Base-by-base conservation (phyloP, 2,329 filamentous ascomycete species). In the Trichophyton schoenleinii region DNA sequence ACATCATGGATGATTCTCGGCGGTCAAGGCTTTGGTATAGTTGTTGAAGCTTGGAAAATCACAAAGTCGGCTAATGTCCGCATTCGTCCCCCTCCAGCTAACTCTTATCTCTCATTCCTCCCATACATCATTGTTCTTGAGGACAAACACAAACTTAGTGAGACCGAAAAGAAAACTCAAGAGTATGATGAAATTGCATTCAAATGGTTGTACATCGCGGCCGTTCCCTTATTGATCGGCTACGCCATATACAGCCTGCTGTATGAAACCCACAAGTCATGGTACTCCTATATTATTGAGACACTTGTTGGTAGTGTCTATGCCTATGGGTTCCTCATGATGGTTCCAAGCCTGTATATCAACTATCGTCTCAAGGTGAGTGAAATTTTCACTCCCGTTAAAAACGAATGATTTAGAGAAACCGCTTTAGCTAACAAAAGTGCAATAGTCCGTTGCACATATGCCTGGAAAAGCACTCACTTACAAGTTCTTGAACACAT, bases 1-100 rank as follows among this genome's bases (percentile, higher is more conserved):
- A 99, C 94, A 0, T 95, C 88, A 66, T 99, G 92, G 92, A 97
- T 99, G 91, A 97, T 99, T 68, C 80, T 99, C 20, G 91, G 91
- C 58, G 88, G 89, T 9, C 94, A 99, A 77, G 94, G 87, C 20
- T 85, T 95, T 64, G 91, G 91, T 58, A 88, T 89, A 61, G 74
- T 86, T 1, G 80, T 89, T 57, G 87, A 89, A 73, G 85, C 85
- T 49, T 99, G 94, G 94, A 99, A 99, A 76, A 86, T 99, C 68
- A 99, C 94, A 8, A 97, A 96, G 59, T 84, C 91, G 0, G 94
- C 97, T 68, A 85, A 99, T 69, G 88, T 99, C 62, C 86, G 90
- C 60, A 68, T 97, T 62, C 87, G 89, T 11, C 80, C 84, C 2
- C 82, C 87, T 0, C 78, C 81, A 0, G 80, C 87, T 0, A 86